phyloP scores from a whole-genome alignment of 768 basidiomycete species.

The Cyathus striatus region DNA sequence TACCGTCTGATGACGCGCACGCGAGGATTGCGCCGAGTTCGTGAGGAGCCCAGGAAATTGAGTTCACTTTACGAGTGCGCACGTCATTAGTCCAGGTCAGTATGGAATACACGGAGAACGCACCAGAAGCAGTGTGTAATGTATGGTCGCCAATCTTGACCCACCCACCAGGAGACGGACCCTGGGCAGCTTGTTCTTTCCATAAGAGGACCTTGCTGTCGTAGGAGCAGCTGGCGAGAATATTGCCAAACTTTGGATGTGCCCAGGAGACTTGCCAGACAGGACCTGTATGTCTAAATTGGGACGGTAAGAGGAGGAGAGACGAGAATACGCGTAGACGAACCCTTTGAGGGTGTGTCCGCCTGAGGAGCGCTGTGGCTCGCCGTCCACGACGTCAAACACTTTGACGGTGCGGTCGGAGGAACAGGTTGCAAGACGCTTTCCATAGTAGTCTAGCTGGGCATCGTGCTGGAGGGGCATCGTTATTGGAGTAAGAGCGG shows the following conservation, averaged over 20 bases:
- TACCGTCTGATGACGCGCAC: constrained; percentile 96
- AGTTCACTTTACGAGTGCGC: constrained; percentile 66
- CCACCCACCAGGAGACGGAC: constrained; percentile 64
- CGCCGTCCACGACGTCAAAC: constrained; percentile 91
- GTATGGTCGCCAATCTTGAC: constrained; percentile 94
- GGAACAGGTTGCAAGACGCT: constrained; percentile 93
- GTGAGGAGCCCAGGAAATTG: constrained; percentile 98
- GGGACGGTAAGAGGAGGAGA: too few species aligned
- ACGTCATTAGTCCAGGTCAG: neutral
- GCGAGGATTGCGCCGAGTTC: constrained; percentile 95
- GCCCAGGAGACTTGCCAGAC: constrained; percentile 99
- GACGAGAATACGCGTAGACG: too few species aligned
- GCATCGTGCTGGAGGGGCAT: constrained; percentile 81
- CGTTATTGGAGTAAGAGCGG: constrained; percentile 2
- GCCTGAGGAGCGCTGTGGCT: constrained; percentile 53
- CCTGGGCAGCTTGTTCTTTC: constrained; percentile 79
- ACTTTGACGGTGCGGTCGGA: constrained; percentile 94
- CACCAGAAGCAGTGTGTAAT: constrained; percentile 90
- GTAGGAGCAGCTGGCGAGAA: constrained; percentile 97
- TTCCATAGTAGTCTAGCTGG: constrained; percentile 96
- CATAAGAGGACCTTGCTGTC: constrained; percentile 98
- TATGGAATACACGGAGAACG: constrained; percentile 17
- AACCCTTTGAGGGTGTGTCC: constrained; percentile 83
- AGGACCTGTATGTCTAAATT: constrained; percentile 93
- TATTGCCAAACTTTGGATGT: constrained; percentile 94